Percentiles rank a stretch among this genome's conserved stretches.
phyloP scores from a whole-genome alignment of 805 yeast species.

The Nakazawaea siamensis region DNA sequence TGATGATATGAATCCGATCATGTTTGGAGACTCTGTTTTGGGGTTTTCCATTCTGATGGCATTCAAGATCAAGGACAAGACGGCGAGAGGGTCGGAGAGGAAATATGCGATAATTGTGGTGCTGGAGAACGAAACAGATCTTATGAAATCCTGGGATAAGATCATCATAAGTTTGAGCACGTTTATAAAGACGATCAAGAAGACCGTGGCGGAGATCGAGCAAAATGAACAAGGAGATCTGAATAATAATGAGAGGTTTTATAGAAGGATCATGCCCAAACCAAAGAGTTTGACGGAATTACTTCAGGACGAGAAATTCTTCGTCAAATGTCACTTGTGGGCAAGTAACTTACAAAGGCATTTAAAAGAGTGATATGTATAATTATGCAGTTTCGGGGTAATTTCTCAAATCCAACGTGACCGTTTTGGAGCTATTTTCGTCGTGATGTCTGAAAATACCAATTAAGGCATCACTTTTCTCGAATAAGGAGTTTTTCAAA shows the following conservation, averaged over 20 bases:
- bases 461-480: slow-evolving; percentile 81
- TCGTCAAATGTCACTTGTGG: slow-evolving; percentile 58
- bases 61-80: slow-evolving; percentile 53
- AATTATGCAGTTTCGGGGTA: slow-evolving; percentile 32
- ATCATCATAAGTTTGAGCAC: slow-evolving; percentile 31
- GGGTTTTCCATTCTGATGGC: slow-evolving; percentile 55
- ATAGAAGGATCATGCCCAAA: slow-evolving; percentile 48
- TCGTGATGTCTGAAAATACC: slow-evolving; percentile 85
- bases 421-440: slow-evolving; percentile 62
- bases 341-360: slow-evolving; percentile 40
- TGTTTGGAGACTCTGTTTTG: slow-evolving; percentile 51
- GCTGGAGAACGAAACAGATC: slow-evolving; percentile 41
- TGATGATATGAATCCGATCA: slow-evolving; percentile 52
- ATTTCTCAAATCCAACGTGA: slow-evolving; percentile 63
- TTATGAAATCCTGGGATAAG: slow-evolving; percentile 49
- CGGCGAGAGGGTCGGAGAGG: slow-evolving; percentile 70
- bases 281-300: slow-evolving; percentile 50
- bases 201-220: slow-evolving; percentile 20
- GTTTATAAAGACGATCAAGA: slow-evolving; percentile 31
- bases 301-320: slow-evolving; percentile 42
- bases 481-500: slow-evolving; percentile 79
- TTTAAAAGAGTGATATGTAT: not conserved
- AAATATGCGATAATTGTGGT: slow-evolving; percentile 55
- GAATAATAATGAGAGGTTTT: slow-evolving; percentile 39
- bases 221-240: slow-evolving; percentile 17